Evolutionary conservation across 257 asterid genomes (phyloP), one percentile per base, ranked within the genome.

Genomic region (Pogostemon cablin): DNA sequence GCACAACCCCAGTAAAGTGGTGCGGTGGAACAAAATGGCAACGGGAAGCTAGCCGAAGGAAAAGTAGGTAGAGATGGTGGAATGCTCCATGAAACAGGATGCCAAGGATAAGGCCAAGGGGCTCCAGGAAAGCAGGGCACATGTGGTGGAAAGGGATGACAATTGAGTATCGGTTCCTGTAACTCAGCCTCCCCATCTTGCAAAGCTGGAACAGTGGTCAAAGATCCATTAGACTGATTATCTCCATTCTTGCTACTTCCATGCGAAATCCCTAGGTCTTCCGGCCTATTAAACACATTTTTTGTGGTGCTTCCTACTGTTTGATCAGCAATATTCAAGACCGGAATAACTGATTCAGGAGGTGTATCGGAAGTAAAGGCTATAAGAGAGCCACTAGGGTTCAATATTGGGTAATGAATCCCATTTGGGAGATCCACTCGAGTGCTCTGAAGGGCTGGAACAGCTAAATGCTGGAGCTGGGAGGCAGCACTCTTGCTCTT

Each of bases 1-100:
- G 84, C 68, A 71, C 80, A 79, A 61, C 77, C 77, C 90, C 89
- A 87, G 56, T 77, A 84, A 35, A 87, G 80, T 1, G 81, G 75
- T 6, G 88, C 76, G 3, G 85, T 46, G 12, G 96, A 77, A 69
- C 77, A 90, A 52, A 83, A 83, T 7, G 88, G 81, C 41, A 84
- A 3, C 1, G 96, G 85, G 73, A 79, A 80, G 69, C 86, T 74
- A 53, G 75, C 44, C 9, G 87, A 78, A 9, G 69, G 67, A 34
- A 77, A 69, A 49, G 81, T 48, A 44, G 86, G 76, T 6, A 79
- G 65, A 66, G 88, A 55, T 10, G 69, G 41, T 34, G 78, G 74
- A 48, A 82, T 12, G 4, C 69, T 75, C 87, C 87, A 85, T 10
- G 62, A 85, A 72, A 76, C 72, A 0, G 85, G 62, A 70, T 72